Evolutionary conservation across 345 rosid genomes (phyloP), one percentile per base, ranked within the genome.

Genomic region (Lepidium aucheri): DNA sequence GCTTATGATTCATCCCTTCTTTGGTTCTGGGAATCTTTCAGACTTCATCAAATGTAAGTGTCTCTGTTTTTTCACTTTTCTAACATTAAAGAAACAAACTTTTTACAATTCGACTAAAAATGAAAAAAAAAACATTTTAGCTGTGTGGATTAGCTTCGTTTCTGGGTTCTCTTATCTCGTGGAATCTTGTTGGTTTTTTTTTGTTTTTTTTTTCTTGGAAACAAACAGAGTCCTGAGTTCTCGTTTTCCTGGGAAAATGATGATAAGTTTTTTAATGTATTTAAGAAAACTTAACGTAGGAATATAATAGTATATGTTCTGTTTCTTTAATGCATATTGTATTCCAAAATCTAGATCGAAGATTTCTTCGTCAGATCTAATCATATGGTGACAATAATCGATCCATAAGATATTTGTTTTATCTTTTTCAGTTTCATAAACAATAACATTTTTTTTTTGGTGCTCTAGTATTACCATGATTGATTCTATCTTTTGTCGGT

Each of bases 1-100:
- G 86, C 97, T 91, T 53, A 87, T 91, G 32, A 78, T 91, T 69
- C 76, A 86, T 79, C 96, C 89, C 0, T 88, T 84, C 60, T 81
- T 78, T 36, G 51, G 72, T 66, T 82, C 70, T 46, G 95, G 86
- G 42, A 86, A 83, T 74, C 82, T 91, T 45, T 76, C 84, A 9
- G 79, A 82, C 50, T 88, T 83, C 78, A 80, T 91, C 49, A 80
- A 72, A 78, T 89, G 97, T 88, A 59, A 63, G 76, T 53, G 5
- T 28, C 68, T 52, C 32, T 63, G 53, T 50, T 34, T 38, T 36
- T 5, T 56, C 53, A 18, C 28, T 45, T 45, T 45, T 45, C 13
- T 72, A 70, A 34, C 3, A 56, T 35, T 54, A 35, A 17, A 54
- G 15, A 9, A 36, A 12, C 44, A 18, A 55, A 36, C 60, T 13